Conservation (phyloP, 257 asterid species). For the Anisodus tanguticus region DNA sequence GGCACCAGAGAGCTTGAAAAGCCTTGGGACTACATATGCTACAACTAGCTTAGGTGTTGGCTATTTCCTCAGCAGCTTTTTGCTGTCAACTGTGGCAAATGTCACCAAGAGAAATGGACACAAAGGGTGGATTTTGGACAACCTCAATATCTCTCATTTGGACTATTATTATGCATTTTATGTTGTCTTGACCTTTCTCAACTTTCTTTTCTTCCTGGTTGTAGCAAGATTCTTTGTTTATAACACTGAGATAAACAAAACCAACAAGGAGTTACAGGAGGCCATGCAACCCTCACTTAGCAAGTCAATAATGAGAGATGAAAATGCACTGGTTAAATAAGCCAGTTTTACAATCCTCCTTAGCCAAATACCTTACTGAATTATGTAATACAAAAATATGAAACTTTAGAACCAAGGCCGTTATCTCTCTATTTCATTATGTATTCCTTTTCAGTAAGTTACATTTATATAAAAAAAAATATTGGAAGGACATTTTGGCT, state of each 20-base stretch:
- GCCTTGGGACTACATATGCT: constrained; percentile 74
- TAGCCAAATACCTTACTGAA: neutral
- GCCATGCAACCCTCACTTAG: constrained; percentile 26
- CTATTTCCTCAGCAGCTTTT: constrained; percentile 59
- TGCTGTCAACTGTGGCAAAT: constrained; percentile 61
- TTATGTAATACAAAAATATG: neutral
- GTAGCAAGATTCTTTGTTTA: constrained; percentile 57
- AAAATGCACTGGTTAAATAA: neutral
- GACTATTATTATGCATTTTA: constrained; percentile 65
- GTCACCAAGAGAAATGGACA: constrained; percentile 52
- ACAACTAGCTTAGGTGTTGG: constrained; percentile 75
- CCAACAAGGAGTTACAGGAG: constrained; percentile 37
- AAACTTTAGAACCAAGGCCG: constrained; percentile 5
- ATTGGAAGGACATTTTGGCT: neutral
- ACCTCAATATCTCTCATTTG: constrained; percentile 60
- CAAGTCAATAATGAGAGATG: neutral
- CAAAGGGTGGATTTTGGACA: constrained; percentile 73
- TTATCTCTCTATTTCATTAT: neutral
- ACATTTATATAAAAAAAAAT: neutral
- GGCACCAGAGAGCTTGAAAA: constrained; percentile 80
- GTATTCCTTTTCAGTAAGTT: neutral
- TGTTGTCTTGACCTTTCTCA: constrained; percentile 49
- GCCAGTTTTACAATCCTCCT: neutral
- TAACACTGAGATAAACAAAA: constrained; percentile 36
- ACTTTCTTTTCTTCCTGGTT: constrained; percentile 53